Evolutionary conservation across 2,329 filamentous ascomycete genomes (phyloP), one percentile per base, ranked within the genome.

Genomic region (Lanzia echinophila): DNA sequence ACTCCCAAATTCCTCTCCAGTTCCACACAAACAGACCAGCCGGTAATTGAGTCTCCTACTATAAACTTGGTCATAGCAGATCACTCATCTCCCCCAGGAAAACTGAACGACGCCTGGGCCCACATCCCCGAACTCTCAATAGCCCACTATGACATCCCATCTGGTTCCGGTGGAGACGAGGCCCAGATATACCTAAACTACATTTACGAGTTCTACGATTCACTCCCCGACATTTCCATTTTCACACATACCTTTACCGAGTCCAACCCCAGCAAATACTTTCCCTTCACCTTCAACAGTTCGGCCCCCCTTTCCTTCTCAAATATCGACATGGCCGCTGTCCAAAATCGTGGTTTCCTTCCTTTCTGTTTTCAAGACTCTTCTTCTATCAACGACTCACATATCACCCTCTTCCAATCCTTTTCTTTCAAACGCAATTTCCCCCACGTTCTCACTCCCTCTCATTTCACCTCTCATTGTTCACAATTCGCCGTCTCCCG

Each of bases 301-400:
- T 10, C n/a, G 2, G 17, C 38, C 13, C 17, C 38, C 38, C 24
- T 28, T 28, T 28, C 24, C 4, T 28, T 28, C 24, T 28, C 24
- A 28, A 24, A 19, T 13, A 17, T 50, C 13, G 10, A 50, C 3
- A 15, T 44, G 19, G n/a, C 24, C 3, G 28, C 28, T 22, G 28
- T 50, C 3, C 38, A 50, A 43, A 32, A 19, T 15, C 39, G 11
- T 3, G 39, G 31, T 15, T 50, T 34, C 24, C 19, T 50, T 5
- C 48, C 39, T n/a, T 34, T 50, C 6, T 50, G 38, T 15, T 24
- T 50, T 28, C 48, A 50, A 20, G 38, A 44, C 33, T 17, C 19
- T n/a, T 52, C 42, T 22, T n/a, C 7, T 7, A 13, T n/a, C 8
- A 41, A 52, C 12, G 20, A 32, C 33, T 20, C 33, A 2, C 4